Evolutionary conservation across 1,139 yeast species (phyloP).

Genomic region (Blastobotrys malaysiensis): DNA sequence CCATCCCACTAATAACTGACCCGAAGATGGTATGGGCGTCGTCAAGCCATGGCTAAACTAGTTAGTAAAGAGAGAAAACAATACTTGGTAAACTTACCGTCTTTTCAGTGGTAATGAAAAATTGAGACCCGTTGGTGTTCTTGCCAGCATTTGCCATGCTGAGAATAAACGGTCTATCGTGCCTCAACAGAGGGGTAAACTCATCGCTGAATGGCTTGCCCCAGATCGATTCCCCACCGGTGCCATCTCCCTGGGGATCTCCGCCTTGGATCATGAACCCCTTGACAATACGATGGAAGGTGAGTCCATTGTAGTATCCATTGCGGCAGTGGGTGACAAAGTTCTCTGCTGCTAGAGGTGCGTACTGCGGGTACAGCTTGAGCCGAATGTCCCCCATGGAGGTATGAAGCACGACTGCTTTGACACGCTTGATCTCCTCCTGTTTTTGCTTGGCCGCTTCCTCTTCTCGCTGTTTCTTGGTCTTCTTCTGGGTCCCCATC

Average conservation of each 20-base stretch:
- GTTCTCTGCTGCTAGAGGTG: conserved; percentile 44
- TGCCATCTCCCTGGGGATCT: conserved; percentile 47
- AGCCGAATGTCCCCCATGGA: conserved; percentile 44
- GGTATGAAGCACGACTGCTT: conserved; percentile 37
- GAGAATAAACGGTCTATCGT: conserved; percentile 41
- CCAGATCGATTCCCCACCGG: conserved; percentile 45
- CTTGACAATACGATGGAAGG: conserved; percentile 46
- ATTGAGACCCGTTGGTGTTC: conserved; percentile 60
- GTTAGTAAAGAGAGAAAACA: background rate
- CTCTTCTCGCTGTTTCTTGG: background rate
- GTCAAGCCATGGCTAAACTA: conserved; percentile 41
- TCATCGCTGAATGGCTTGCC: conserved; percentile 43
- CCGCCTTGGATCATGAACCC: conserved; percentile 52
- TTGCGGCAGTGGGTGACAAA: conserved; percentile 37
- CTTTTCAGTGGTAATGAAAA: conserved; percentile 46
- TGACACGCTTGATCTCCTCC: background rate
- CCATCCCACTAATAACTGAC: conserved; percentile 40
- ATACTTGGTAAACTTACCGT: conserved; percentile 20
- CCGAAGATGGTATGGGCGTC: conserved; percentile 60
- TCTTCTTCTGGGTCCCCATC: background rate
- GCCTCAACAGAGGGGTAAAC: conserved; percentile 36
- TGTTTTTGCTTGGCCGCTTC: background rate
- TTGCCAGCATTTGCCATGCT: conserved; percentile 63
- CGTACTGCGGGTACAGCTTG: conserved; percentile 35
- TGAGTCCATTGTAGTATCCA: conserved; percentile 40